Evolutionary conservation across 192 early-diverging fungal genomes (phyloP).

Genomic region (Podila epigama): DNA sequence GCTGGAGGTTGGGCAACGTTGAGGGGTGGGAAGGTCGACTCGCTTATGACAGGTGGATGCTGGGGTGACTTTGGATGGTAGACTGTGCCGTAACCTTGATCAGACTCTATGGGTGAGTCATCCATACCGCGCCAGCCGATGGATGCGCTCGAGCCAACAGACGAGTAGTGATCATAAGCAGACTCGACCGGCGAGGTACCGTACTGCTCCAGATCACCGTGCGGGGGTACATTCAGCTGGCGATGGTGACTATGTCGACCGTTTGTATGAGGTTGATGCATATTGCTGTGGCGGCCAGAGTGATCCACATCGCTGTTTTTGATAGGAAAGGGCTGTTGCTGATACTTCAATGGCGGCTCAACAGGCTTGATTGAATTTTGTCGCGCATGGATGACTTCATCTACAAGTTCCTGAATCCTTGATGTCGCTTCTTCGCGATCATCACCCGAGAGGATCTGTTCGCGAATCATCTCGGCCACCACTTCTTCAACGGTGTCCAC

Average conservation of each 20-base stretch:
- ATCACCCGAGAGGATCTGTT: constrained; percentile 46
- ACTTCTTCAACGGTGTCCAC: constrained; percentile 80
- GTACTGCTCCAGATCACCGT: constrained; percentile 34
- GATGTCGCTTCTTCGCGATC: constrained; percentile 34
- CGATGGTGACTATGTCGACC: constrained; percentile 14
- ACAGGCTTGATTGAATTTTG: constrained; percentile 23
- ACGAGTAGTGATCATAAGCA: constrained; percentile 35
- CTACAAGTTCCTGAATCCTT: constrained; percentile 47
- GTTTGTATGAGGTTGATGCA: constrained; percentile 13
- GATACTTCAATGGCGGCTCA: background rate
- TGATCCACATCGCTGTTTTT: constrained; percentile 1
- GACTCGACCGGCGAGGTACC: constrained; percentile 37
- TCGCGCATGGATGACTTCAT: constrained; percentile 11
- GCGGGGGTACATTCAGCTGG: constrained; percentile 27
- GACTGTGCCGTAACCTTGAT: constrained; percentile 46
- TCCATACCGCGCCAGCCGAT: constrained; percentile 11
- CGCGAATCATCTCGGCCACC: constrained; percentile 68
- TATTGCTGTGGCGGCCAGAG: background rate
- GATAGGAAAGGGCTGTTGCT: background rate
- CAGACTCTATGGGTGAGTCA: constrained; percentile 34
- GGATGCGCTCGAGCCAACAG: constrained; percentile 30
- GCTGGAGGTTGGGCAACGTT: background rate
- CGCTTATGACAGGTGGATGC: constrained; percentile 31
- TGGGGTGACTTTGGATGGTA: constrained; percentile 19
- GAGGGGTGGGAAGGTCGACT: constrained; percentile 41